Base-by-base conservation (phyloP, 169 alveolate species). In the Plasmodium malariae region DNA sequence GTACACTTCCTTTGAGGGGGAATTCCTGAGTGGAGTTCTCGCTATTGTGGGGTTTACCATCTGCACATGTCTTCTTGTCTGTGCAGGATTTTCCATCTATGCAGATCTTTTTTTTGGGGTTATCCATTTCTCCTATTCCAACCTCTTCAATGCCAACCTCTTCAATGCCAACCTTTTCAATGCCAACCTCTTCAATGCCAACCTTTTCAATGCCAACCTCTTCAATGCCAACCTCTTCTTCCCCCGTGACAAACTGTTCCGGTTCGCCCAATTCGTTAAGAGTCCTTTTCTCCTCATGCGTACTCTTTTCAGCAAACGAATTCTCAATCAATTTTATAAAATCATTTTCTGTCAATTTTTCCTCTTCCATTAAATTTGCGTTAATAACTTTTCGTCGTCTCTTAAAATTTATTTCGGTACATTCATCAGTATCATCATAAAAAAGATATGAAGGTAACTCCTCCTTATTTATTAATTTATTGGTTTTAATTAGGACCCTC, bases 311-410 rank as follows among this genome's bases (percentile, higher is more conserved):
- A 48, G 67, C 0, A 7, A 55, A 2, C 2, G 68, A 1, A n/a
- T 67, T n/a, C 19, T 63, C 89, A 1, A 67, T 51, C 5, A 80
- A 3, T 9, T 67, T 40, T 0, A 67, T 19, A 34, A 80, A 80
- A 36, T 80, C 73, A 21, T 51, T 40, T 2, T 80, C 76, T 34
- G 90, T 51, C 32, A 80, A 43, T 12, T 67, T 68, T 24, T 80
- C 90, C 49, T 80, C 85, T 5, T 80, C 62, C 71, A 63, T 48
- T 3, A 80, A 48, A 40, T 80, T 69, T 1, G 32, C 30, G n/a
- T 80, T 80, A 30, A 80, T 80, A 30, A 65, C 62, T 71, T 54
- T 80, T 34, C 90, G 4, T 28, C 37, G 48, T 45, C 90, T 63
- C 83, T 80, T 80, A 59, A 67, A 68, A 55, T 36, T 30, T 24